Evolutionary conservation across 2,329 filamentous ascomycete species (phyloP).

Genomic region (Lecanicillium sp.): DNA sequence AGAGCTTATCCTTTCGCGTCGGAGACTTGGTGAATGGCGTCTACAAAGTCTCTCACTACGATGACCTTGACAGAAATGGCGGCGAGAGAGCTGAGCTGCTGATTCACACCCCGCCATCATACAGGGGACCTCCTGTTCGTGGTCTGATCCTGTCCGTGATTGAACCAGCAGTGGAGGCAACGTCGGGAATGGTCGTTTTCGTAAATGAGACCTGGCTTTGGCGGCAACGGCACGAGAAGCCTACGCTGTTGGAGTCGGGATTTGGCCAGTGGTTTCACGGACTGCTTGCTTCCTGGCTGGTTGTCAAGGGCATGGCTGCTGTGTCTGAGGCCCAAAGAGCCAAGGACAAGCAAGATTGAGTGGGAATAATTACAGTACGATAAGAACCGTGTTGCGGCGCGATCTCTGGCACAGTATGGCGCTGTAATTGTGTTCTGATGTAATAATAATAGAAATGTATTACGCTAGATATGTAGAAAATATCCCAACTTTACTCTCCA

Average conservation of each 20-base stretch:
- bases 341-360: too few relatives aligned
- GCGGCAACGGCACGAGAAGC: constrained; percentile 19
- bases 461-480: too few relatives aligned
- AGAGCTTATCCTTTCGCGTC: constrained; percentile 12
- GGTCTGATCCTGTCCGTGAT: constrained; percentile 10
- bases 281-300: constrained; percentile 19
- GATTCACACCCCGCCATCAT: constrained; percentile 16
- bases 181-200: constrained; percentile 15
- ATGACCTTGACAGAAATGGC: constrained; percentile 1
- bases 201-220: constrained; percentile 33
- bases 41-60: constrained; percentile 19
- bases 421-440: too few relatives aligned
- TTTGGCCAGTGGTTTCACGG: constrained; percentile 23
- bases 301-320: constrained; percentile 15
- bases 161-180: constrained; percentile 7
- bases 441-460: too few relatives aligned
- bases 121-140: constrained; percentile 10
- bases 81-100: constrained; percentile 21
- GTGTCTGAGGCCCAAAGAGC: too few relatives aligned
- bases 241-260: constrained; percentile 20
- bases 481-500: too few relatives aligned
- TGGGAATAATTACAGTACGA: too few relatives aligned
- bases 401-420: too few relatives aligned
- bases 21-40: constrained; percentile 24
- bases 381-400: too few relatives aligned